Evolutionary conservation across 805 yeast species (phyloP).

Genomic region (Saturnispora dispora): DNA sequence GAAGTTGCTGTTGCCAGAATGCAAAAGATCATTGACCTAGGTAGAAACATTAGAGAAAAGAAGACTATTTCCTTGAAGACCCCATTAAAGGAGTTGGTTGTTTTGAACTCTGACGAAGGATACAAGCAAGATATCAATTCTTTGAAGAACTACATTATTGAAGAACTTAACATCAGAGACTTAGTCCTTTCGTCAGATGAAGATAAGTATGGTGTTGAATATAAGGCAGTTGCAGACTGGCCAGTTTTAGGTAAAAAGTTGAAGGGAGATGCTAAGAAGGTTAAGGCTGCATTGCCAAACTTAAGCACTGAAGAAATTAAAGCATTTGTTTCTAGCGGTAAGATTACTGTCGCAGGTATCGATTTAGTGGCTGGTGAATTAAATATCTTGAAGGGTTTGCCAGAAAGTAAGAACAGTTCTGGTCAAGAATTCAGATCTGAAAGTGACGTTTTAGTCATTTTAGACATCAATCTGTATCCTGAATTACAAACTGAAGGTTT

Average conservation of each 20-base stretch:
- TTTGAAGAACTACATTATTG: conserved; percentile 69
- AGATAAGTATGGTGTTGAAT: conserved; percentile 82
- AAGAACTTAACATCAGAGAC: conserved; percentile 89
- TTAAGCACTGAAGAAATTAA: conserved; percentile 80
- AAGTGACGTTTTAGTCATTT: conserved; percentile 78
- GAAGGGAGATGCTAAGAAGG: conserved; percentile 87
- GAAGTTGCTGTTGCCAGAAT: conserved; percentile 87
- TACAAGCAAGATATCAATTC: conserved; percentile 74
- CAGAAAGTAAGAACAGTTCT: conserved; percentile 48
- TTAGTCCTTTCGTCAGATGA: conserved; percentile 84
- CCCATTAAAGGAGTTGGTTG: conserved; percentile 82
- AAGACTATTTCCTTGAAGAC: conserved; percentile 88
- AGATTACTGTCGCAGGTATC: conserved; percentile 81
- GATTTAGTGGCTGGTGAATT: conserved; percentile 80
- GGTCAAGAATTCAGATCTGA: conserved; percentile 87
- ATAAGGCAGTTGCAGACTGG: conserved; percentile 97
- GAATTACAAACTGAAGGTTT: conserved; percentile 89
- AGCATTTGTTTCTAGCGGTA: conserved; percentile 59
- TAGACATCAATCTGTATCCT: conserved; percentile 81
- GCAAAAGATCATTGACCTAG: conserved; percentile 95
- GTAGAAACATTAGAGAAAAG: conserved; percentile 95
- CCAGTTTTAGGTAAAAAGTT: conserved; percentile 95
- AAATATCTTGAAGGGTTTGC: conserved; percentile 82
- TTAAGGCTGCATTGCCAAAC: conserved; percentile 84
- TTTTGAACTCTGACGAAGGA: conserved; percentile 66